phyloP scores from a whole-genome alignment of 2,329 filamentous ascomycete species.

The Penicillium concentricum region DNA sequence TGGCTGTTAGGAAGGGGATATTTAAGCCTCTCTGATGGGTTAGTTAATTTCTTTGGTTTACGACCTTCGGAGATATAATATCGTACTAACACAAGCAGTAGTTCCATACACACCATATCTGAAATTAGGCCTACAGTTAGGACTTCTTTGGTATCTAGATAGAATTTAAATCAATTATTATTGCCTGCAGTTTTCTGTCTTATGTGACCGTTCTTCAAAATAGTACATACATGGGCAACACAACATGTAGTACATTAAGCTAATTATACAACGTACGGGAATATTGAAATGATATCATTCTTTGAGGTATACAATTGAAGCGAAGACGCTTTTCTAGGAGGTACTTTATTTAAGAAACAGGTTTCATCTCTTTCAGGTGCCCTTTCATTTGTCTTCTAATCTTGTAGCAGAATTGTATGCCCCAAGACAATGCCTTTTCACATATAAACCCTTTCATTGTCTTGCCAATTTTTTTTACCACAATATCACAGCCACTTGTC shows the following conservation, averaged over 20 bases:
- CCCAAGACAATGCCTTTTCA: not conserved
- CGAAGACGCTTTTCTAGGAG: not conserved
- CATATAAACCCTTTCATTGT: not conserved
- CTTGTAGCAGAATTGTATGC: not conserved
- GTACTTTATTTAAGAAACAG: not conserved
- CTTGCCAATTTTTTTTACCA: not conserved
- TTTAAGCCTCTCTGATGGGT: constrained; percentile 6
- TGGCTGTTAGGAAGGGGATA: constrained; percentile 18
- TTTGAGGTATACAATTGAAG: not conserved
- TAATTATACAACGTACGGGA: not conserved
- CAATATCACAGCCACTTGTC: not conserved
- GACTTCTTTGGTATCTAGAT: not conserved
- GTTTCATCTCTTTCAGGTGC: not conserved
- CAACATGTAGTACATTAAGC: too few species aligned
- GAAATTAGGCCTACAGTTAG: not conserved
- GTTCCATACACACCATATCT: not conserved
- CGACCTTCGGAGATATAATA: too few species aligned
- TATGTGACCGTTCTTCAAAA: too few species aligned
- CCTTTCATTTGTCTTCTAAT: not conserved
- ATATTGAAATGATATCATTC: not conserved
- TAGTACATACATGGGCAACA: not conserved
- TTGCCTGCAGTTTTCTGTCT: not conserved
- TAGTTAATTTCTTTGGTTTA: not conserved
- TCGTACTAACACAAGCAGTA: not conserved
- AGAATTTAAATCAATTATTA: not conserved